A percentile compares a stretch with the other conserved stretches of the same genome.
Conservation (phyloP, 1,139 yeast genomes). For the Tardiomyces digboiensis region DNA sequence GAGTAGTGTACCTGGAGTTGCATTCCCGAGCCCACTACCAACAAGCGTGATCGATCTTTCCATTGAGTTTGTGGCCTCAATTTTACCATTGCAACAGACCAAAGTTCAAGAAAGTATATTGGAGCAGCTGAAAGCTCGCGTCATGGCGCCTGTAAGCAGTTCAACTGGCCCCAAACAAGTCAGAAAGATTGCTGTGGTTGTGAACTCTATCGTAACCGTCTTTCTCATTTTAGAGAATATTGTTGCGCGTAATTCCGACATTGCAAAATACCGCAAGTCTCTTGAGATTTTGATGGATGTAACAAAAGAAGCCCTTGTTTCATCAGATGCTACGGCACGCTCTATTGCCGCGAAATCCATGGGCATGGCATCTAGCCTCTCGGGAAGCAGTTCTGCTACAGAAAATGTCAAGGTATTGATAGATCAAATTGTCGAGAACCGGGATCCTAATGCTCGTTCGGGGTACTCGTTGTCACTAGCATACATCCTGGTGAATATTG, state of each 20-base stretch:
- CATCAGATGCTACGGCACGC: conserved; percentile 25
- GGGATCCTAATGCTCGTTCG: conserved; percentile 59
- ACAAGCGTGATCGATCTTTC: conserved; percentile 48
- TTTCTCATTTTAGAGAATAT: neutral
- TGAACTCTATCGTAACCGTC: conserved; percentile 56
- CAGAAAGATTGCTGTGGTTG: conserved; percentile 38
- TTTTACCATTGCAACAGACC: conserved; percentile 65
- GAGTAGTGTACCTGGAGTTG: conserved; percentile 1
- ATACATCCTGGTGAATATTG: conserved; percentile 42
- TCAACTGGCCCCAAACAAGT: conserved; percentile 21
- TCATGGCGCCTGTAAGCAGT: conserved; percentile 17
- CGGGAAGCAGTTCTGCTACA: conserved; percentile 29
- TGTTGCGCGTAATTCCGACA: neutral
- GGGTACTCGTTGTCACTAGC: conserved; percentile 54
- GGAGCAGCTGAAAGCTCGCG: conserved; percentile 61
- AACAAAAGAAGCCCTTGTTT: conserved; percentile 37
- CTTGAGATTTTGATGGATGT: conserved; percentile 43
- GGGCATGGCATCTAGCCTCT: conserved; percentile 48
- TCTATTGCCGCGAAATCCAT: conserved; percentile 54
- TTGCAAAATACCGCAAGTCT: neutral
- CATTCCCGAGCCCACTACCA: conserved; percentile 6
- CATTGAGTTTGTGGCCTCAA: conserved; percentile 60
- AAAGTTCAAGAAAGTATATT: conserved; percentile 81
- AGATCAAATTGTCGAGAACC: conserved; percentile 50
- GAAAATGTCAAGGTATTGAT: conserved; percentile 47